A percentile compares a stretch with the other conserved stretches of the same genome.
phyloP scores from a whole-genome alignment of 345 rosid genomes.

The Rhodamnia rubescens region DNA sequence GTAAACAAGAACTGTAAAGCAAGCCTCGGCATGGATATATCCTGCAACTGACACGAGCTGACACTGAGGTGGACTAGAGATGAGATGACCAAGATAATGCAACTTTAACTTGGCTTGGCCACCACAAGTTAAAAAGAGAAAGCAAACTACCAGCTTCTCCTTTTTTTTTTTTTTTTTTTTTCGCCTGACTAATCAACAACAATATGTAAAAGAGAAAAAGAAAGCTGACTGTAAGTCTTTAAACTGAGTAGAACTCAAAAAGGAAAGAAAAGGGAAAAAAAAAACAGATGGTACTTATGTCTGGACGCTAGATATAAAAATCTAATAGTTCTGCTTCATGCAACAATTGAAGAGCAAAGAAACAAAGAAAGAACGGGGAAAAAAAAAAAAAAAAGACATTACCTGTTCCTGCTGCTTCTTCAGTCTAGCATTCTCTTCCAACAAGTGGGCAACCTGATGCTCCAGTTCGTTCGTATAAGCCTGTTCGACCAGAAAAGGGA shows the following conservation, averaged over 20 bases:
- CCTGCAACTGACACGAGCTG: background rate
- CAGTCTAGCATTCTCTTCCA: slow-evolving; percentile 60
- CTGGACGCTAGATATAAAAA: background rate
- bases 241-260: background rate
- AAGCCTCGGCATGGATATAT: background rate
- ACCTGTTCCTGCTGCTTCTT: slow-evolving; percentile 56
- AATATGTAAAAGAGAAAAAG: background rate
- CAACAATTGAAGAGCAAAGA: background rate
- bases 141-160: background rate
- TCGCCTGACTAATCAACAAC: background rate
- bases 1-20: background rate
- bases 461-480: slow-evolving; percentile 65
- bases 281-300: background rate
- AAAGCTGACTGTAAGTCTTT: background rate
- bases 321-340: background rate
- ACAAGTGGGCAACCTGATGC: slow-evolving; percentile 26
- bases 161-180: no score
- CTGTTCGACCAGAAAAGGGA: slow-evolving; percentile 18
- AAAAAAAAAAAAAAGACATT: background rate
- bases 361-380: background rate
- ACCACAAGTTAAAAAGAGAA: background rate
- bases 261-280: background rate
- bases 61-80: background rate
- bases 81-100: no score
- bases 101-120: background rate